Evolutionary conservation across 1,284 basidiomycete species (phyloP).

Genomic region (Microbotryum scabiosae): DNA sequence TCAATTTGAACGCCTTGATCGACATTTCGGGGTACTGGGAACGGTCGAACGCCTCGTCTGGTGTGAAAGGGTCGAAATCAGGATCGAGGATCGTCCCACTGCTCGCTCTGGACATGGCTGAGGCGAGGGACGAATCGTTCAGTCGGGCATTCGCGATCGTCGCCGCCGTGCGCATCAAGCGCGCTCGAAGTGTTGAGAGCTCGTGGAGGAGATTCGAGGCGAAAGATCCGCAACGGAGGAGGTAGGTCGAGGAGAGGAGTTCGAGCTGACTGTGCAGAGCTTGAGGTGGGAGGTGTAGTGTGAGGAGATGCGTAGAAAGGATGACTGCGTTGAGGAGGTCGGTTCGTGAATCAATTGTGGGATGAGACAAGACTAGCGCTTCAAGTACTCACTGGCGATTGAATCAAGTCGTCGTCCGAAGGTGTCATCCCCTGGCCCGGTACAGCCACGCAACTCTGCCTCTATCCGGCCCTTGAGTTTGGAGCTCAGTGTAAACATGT

Average conservation of each 20-base stretch:
- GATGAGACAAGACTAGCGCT: background rate
- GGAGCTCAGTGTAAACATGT: no score
- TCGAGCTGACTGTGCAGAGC: background rate
- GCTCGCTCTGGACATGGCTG: background rate
- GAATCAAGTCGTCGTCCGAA: background rate
- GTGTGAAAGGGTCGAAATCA: background rate
- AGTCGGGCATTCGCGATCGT: background rate
- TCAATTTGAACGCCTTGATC: background rate
- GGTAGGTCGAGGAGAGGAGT: background rate
- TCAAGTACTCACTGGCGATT: background rate
- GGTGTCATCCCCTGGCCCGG: background rate
- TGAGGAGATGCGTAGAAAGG: slow-evolving; percentile 3
- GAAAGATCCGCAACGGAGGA: slow-evolving; percentile 1
- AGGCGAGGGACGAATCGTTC: background rate
- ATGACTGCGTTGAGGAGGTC: background rate
- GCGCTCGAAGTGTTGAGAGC: background rate
- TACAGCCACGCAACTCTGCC: background rate
- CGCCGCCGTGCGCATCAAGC: background rate
- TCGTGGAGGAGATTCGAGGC: background rate
- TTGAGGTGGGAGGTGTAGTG: background rate
- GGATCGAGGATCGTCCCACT: background rate
- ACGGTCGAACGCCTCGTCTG: background rate
- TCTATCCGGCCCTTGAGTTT: background rate
- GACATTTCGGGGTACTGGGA: background rate
- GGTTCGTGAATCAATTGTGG: background rate